Percentiles rank a stretch among this genome's conserved stretches.
Evolutionary conservation across 345 rosid genomes (phyloP).

Genomic region (Raphanus raphanistrum): DNA sequence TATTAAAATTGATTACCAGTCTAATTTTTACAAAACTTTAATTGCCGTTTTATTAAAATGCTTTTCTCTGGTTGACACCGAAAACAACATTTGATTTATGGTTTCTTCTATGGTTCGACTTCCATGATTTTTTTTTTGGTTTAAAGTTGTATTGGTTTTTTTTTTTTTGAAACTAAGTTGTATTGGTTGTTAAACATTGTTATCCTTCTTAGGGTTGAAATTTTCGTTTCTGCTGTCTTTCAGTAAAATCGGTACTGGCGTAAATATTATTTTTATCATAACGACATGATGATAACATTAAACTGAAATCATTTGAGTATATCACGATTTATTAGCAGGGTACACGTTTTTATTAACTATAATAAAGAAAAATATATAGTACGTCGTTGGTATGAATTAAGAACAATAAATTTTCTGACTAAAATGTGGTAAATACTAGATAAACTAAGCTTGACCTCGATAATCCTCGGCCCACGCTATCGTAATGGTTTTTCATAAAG

Average conservation of each 20-base stretch:
- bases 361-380: background rate
- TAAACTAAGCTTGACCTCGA: background rate
- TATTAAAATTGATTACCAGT: no score
- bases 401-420: background rate
- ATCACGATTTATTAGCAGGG: background rate
- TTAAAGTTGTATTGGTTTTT: background rate
- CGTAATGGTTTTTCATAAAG: background rate
- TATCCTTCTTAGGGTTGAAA: no score
- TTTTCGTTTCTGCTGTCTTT: background rate
- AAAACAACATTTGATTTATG: background rate
- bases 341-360: background rate
- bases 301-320: background rate
- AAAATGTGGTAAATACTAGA: background rate
- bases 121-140: background rate
- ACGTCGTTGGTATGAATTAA: background rate
- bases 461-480: background rate
- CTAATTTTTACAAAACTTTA: background rate
- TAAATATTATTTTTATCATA: background rate
- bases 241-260: background rate
- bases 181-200: no score
- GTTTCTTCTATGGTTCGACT: background rate
- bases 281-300: background rate
- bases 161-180: no score
- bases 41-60: background rate
- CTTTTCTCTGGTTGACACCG: no score